Evolutionary conservation across 1,284 basidiomycete genomes (phyloP), one percentile per base, ranked within the genome.

Genomic region (Apiotrichum domesticum): DNA sequence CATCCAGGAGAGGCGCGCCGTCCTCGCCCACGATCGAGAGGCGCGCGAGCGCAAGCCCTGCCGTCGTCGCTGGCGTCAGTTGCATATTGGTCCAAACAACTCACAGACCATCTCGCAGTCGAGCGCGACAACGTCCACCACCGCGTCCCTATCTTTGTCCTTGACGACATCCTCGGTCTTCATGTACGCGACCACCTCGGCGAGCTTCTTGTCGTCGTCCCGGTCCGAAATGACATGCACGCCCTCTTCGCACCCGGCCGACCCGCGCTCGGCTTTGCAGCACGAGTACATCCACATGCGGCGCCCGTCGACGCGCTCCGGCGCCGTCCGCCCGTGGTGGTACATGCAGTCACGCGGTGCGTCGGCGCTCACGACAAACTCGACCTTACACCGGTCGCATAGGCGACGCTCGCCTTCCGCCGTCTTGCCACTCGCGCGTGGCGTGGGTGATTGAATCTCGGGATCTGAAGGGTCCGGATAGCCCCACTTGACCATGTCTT

Each of bases 21-120:
- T 80, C 73, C 7, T 85, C 84, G 66, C 93, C 87, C 1, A 96
- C 84, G 4, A 93, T 82, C 0, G 92, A 94, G 1, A 94, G 85
- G 6, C 93, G 83, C 4, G 90, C 93, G 6, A 94, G 83, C 32
- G 86, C 84, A 79, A 90, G 84, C 0, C 93, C 93, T 5, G 87
- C 87, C 0, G 91, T 93, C 0, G 90, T 89, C 75, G 90, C 75
- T 77, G 51, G 14, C 35, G 21, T 39, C 5, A 33, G 33, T 52
- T 21, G 21, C 21, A 21, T 21, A 21, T 21, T 32, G 37, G 46
- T 34, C 42, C n/a, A n/a, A 11, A 7, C 21, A 32, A 52, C 73
- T 72, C 59, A 77, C 76, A 92, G 33, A 94, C 82, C 88, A 96
- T 91, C 73, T 97, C 93, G 70, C 80, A 94, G 73, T 95, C 92